Base-by-base conservation (phyloP, 352 stramenopile species). In the Globisporangium ultimum region DNA sequence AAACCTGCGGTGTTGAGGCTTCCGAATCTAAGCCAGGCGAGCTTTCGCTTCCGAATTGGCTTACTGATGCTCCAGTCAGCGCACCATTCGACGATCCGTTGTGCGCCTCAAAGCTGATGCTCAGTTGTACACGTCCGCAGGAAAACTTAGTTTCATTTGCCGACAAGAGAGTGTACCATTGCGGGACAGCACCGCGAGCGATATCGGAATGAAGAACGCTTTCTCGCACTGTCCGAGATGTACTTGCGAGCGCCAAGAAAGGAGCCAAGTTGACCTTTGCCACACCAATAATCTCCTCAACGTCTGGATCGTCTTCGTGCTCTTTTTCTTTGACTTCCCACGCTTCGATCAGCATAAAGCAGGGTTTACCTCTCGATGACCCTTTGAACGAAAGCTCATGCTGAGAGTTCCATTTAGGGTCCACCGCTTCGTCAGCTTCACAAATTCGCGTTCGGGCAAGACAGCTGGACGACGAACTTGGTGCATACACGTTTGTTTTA, bases 401-500 rank as follows among this genome's bases (percentile, higher is more conserved):
- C 50, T 78, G 86, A 1, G 82, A 89, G 68, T 93, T 89, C 84
- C 84, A 93, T 52, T 90, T 90, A 7, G 82, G 82, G 47, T 93
- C 72, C 17, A 62, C 71, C 1, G 66, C 66, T 70, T 90, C 78
- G 20, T 80, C 66, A 0, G 73, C 55, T 45, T 87, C 80, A 32
- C 75, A 88, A 3, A 70, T 66, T 6, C 74, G 64, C n/a, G 86
- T 95, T 47, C 80, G 78, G 10, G 81, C 72, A 15, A 95, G 63
- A 53, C 86, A 95, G 58, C 72, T 89, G 11, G 63, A 51, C 1
- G 86, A 93, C n/a, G 84, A 89, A 11, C 75, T 86, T 14, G 86
- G 86, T 1, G 86, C 84, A 57, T 95, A 95, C 53, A 95, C 84
- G 55, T 95, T 95, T 2, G 84, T 95, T 69, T 95, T 95, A 51